These are phyloP conservation scores for Cladorrhinum samala DNA, from an alignment of 495 filamentous ascomycete species.

Conservation along the genomic window DNA sequence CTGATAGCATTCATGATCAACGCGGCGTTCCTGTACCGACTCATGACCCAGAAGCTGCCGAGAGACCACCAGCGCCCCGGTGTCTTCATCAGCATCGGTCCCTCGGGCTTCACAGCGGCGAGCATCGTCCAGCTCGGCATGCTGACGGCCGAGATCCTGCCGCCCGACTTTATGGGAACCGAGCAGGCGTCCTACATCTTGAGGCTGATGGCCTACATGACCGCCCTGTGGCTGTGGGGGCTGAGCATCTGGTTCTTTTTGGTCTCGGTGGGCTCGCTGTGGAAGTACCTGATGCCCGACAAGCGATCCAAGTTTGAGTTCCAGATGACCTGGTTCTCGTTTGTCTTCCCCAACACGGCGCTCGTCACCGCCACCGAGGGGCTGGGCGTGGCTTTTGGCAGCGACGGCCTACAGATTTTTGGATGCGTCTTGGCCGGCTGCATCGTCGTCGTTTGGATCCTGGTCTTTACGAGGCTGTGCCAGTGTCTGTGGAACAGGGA, in stretches of 20 bases:
- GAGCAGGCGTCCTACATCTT: constrained; percentile 34
- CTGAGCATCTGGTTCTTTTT: constrained; percentile 84
- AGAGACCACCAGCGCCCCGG: constrained; percentile 68
- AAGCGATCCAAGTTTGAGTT: constrained; percentile 55
- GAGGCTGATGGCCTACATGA: constrained; percentile 34
- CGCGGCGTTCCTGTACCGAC: constrained; percentile 75
- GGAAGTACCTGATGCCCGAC: constrained; percentile 55
- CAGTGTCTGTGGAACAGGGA: constrained; percentile 57
- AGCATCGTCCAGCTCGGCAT: constrained; percentile 37
- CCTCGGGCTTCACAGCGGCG: constrained; percentile 70
- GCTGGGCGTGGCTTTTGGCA: constrained; percentile 59
- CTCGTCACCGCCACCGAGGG: constrained; percentile 68
- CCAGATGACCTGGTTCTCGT: constrained; percentile 85
- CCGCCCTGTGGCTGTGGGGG: constrained; percentile 78
- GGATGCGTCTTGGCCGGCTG: constrained; percentile 59
- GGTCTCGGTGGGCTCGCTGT: constrained; percentile 68
- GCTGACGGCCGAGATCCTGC: constrained; percentile 32
- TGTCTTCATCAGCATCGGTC: constrained; percentile 80
- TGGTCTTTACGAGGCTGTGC: constrained; percentile 67
- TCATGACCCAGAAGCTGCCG: constrained; percentile 89
- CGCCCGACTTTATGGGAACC: constrained; percentile 32
- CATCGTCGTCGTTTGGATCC: constrained; percentile 61
- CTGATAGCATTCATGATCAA: constrained; percentile 81
- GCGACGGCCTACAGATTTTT: constrained; percentile 55
- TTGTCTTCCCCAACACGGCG: constrained; percentile 82